Evolutionary conservation across 2,329 filamentous ascomycete species (phyloP).

Genomic region (Leptodontidium sp.): DNA sequence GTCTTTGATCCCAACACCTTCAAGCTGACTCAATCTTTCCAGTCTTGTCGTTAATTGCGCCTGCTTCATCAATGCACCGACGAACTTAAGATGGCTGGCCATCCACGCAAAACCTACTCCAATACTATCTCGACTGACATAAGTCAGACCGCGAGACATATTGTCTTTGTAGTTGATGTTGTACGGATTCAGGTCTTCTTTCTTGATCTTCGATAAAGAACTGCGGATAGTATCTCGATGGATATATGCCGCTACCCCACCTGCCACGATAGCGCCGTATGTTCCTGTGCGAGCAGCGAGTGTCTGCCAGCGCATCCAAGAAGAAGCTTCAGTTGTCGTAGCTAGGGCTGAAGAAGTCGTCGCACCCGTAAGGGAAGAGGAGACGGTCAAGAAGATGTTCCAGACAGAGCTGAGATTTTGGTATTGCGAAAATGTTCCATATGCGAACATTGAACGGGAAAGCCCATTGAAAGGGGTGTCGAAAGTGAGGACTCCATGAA

Average conservation of each 20-base stretch:
- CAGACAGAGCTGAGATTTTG: conserved; percentile 64
- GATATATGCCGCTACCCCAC: conserved; percentile 82
- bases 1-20: conserved; percentile 74
- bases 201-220: conserved; percentile 53
- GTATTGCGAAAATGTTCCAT: conserved; percentile 67
- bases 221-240: conserved; percentile 74
- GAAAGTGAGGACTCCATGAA: conserved; percentile 82
- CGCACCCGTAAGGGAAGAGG: conserved; percentile 54
- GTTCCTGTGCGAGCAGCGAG: conserved; percentile 84
- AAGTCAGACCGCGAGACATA: conserved; percentile 59
- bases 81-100: conserved; percentile 84
- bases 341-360: conserved; percentile 40
- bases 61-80: conserved; percentile 78
- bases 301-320: conserved; percentile 63
- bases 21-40: conserved; percentile 65
- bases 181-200: conserved; percentile 15
- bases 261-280: conserved; percentile 80
- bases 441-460: conserved; percentile 66
- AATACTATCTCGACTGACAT: conserved; percentile 65
- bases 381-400: conserved; percentile 63
- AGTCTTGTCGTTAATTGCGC: conserved; percentile 76
- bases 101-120: conserved; percentile 80
- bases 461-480: conserved; percentile 84
- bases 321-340: conserved; percentile 25
- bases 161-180: conserved; percentile 55